A percentile compares a stretch with the other conserved stretches of the same genome.
Conservation (phyloP, 2,329 filamentous ascomycete species). For the Pseudogymnoascus sp. region DNA sequence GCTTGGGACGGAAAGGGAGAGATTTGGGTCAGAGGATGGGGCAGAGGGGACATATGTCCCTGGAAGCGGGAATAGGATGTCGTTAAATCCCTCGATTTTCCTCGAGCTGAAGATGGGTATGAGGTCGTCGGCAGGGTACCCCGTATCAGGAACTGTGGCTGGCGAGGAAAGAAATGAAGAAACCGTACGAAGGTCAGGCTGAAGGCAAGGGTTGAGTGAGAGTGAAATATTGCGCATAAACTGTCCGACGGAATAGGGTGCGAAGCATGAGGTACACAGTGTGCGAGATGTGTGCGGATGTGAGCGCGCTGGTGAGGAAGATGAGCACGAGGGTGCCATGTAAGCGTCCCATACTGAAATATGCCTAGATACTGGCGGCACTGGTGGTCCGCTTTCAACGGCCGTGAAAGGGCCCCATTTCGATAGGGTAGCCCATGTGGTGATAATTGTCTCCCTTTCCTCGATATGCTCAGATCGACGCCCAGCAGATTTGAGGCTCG, state of each 20-base stretch:
- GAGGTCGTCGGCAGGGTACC: constrained; percentile 35
- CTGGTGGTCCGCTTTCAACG: background rate
- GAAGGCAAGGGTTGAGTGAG: constrained; percentile 41
- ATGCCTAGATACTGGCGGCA: background rate
- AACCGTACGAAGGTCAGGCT: constrained; percentile 40
- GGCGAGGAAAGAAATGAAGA: constrained; percentile 45
- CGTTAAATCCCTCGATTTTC: constrained; percentile 45
- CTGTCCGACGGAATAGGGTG: constrained; percentile 27
- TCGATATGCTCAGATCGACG: constrained; percentile 1
- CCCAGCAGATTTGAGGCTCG: background rate
- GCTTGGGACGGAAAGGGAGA: background rate
- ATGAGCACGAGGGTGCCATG: background rate
- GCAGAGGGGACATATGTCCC: constrained; percentile 36
- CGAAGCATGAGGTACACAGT: background rate
- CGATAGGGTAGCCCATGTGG: background rate
- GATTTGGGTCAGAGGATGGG: constrained; percentile 27
- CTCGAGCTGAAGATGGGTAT: constrained; percentile 50
- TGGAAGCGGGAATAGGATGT: constrained; percentile 39
- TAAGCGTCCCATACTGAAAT: constrained; percentile 4
- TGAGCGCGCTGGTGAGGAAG: background rate
- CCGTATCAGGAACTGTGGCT: constrained; percentile 26
- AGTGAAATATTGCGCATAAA: constrained; percentile 18
- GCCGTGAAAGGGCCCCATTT: background rate
- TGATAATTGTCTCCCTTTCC: constrained; percentile 1
- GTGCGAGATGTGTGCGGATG: background rate